Evolutionary conservation across 2,329 filamentous ascomycete species (phyloP).

Genomic region (Diaporthe caulivora): DNA sequence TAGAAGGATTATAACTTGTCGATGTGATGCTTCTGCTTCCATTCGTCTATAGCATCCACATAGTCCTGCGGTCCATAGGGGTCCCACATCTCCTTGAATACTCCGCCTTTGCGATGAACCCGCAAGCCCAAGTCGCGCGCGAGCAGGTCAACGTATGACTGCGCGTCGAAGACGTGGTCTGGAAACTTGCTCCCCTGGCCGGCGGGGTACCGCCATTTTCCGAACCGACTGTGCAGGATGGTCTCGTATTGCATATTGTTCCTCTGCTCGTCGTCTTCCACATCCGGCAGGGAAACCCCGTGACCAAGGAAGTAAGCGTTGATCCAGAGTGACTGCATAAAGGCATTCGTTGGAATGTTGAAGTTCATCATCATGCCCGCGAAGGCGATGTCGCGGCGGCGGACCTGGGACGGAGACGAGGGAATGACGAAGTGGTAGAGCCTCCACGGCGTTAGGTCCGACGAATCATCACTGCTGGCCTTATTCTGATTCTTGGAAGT

Average conservation of each 20-base stretch:
- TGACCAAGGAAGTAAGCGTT: conserved; percentile 69
- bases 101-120: background rate
- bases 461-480: background rate
- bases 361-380: conserved; percentile 59
- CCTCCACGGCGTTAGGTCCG: background rate
- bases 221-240: conserved; percentile 75
- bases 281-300: background rate
- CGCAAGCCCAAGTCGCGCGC: background rate
- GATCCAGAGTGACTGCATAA: conserved; percentile 71
- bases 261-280: background rate
- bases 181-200: conserved; percentile 69
- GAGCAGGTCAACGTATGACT: background rate
- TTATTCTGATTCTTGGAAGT: background rate
- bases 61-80: background rate
- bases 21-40: background rate
- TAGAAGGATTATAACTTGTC: background rate
- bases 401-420: conserved; percentile 49
- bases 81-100: background rate
- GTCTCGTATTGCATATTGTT: conserved; percentile 65
- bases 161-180: conserved; percentile 53
- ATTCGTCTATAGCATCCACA: background rate
- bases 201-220: conserved; percentile 75
- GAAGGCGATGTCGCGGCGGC: conserved; percentile 58
- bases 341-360: conserved; percentile 55
- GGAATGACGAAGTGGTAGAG: conserved; percentile 54